Base-by-base conservation (phyloP, 2,329 filamentous ascomycete species). In the Cordyceps farinosa region DNA sequence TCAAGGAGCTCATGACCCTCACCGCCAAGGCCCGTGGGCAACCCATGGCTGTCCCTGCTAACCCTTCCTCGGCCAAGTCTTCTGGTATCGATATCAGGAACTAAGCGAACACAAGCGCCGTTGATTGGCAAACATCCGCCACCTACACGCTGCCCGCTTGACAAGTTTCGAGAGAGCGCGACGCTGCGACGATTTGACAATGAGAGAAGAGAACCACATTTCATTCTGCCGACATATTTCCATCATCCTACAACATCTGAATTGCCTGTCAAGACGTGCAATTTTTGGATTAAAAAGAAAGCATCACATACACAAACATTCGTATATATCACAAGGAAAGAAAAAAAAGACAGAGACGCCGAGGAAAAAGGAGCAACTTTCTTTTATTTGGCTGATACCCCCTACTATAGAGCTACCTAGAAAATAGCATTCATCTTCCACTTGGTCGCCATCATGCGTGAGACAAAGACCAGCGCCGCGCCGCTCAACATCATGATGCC, bases 1-100 rank as follows among this genome's bases (percentile, higher is more conserved):
- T 93, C 66, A 82, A 83, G 67, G 89, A 89, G 71, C 77, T 89
- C 48, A 67, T 85, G 22, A 70, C 72, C 38, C 76, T 89, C 29
- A 84, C 85, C 10, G 79, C 79, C 54, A 80, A 81, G 71, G 80
- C 76, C 29, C 79, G 79, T 52, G 81, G 82, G 17, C 69, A 70
- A 13, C 72, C 74, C 38, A 67, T 77, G 32, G 67, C 73, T 30
- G 65, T 75, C 5, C 70, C 75, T 22, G 72, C 69, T 17, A 55
- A 65, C n/a, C 11, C 69, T 51, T 65, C 68, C n/a, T 56, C 66
- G 22, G 27, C 63, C 53, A 56, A 67, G 15, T 30, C 65, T 66
- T 71, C 74, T 32, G 70, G 70, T 36, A 60, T 75, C n/a, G 71
- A 77, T 29, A 60, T 66, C 52, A 69, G 42, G 40, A 59, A 48